Evolutionary conservation across 116 monocot genomes (phyloP).

Genomic region (Posidonia oceanica): DNA sequence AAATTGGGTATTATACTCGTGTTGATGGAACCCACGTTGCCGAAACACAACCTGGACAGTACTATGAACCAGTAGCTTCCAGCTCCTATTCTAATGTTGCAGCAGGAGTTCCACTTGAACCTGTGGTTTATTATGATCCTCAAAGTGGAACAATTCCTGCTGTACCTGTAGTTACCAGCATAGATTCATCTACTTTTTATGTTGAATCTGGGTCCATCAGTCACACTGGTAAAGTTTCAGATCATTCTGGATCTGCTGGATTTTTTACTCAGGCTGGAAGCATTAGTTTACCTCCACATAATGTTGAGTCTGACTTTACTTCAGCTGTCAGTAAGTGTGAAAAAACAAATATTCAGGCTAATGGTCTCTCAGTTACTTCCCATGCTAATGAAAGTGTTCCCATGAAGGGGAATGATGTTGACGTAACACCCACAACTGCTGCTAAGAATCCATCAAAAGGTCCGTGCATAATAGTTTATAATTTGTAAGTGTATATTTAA

Average conservation of each 20-base stretch:
- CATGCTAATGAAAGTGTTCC: slow-evolving; percentile 16
- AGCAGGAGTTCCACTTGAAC: slow-evolving; percentile 12
- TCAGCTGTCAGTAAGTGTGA: slow-evolving; percentile 5
- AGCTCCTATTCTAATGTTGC: not conserved
- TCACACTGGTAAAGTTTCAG: slow-evolving; percentile 10
- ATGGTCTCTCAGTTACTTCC: slow-evolving; percentile 1
- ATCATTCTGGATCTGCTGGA: slow-evolving; percentile 13
- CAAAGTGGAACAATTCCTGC: slow-evolving; percentile 21
- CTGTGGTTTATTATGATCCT: slow-evolving; percentile 33
- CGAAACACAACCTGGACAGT: slow-evolving; percentile 18
- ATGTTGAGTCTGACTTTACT: slow-evolving; percentile 11
- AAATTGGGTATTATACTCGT: slow-evolving; percentile 35
- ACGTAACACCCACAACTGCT: slow-evolving; percentile 14
- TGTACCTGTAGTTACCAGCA: slow-evolving; percentile 14
- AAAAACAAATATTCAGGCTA: slow-evolving; percentile 7
- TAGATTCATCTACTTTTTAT: slow-evolving; percentile 26
- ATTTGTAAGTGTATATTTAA: not conserved
- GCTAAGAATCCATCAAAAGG: slow-evolving; percentile 59
- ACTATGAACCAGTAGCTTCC: slow-evolving; percentile 29
- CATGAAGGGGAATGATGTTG: slow-evolving; percentile 14
- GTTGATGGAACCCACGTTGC: slow-evolving; percentile 21
- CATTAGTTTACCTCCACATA: slow-evolving; percentile 6
- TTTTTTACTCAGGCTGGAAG: slow-evolving; percentile 10
- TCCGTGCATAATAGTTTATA: not conserved
- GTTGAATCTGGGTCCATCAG: slow-evolving; percentile 26